Conservation (phyloP, 495 filamentous ascomycete genomes). For the Neurospora africana region DNA sequence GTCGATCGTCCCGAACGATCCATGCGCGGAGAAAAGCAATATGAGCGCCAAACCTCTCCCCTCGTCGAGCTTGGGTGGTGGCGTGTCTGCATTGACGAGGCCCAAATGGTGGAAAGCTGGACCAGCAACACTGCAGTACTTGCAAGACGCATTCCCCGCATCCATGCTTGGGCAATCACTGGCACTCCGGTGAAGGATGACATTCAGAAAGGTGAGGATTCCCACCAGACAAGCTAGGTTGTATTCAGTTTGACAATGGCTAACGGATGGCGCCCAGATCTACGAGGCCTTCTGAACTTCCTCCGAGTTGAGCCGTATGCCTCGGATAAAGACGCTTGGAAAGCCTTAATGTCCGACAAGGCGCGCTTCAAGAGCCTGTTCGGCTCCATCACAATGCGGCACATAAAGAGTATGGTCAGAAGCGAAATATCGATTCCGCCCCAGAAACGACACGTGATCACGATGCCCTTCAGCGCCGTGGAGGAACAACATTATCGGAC, state of each 20-base stretch:
- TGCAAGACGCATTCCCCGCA: constrained; percentile 65
- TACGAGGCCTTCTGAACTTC: constrained; percentile 67
- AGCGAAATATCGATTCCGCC: constrained; percentile 61
- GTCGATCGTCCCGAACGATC: constrained; percentile 51
- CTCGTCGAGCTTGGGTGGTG: constrained; percentile 78
- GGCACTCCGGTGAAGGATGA: constrained; percentile 81
- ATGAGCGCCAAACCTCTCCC: constrained; percentile 60
- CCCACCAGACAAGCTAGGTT: neutral
- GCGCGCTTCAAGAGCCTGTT: constrained; percentile 57
- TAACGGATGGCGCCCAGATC: constrained; percentile 25
- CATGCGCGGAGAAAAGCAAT: constrained; percentile 55
- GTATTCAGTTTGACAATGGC: neutral
- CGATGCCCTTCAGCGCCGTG: constrained; percentile 73
- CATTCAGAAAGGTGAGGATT: constrained; percentile 36
- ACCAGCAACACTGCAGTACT: constrained; percentile 74
- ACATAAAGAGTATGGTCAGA: constrained; percentile 72
- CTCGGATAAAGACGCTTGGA: constrained; percentile 52
- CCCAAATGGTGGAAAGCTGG: constrained; percentile 88
- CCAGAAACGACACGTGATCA: constrained; percentile 79
- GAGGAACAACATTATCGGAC: constrained; percentile 80
- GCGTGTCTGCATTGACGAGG: constrained; percentile 88
- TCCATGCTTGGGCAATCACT: constrained; percentile 87
- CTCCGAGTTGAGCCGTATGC: constrained; percentile 69
- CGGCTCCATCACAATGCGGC: constrained; percentile 59
- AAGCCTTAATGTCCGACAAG: constrained; percentile 49